Evolutionary conservation across 306 rosid species (phyloP).

Genomic region (Quercus variabilis): DNA sequence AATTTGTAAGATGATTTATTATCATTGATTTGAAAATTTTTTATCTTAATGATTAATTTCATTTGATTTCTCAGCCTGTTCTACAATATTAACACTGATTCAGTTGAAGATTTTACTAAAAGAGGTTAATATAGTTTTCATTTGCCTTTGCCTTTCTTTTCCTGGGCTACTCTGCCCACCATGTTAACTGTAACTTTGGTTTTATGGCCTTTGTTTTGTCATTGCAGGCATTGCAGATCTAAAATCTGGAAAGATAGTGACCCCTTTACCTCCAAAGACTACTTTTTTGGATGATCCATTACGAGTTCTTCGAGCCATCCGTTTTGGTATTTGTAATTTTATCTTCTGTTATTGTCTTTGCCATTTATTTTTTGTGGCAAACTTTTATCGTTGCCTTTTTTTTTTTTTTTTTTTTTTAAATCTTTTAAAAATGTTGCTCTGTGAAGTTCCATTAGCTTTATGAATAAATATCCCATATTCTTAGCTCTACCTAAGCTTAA

Average conservation of each 20-base stretch:
- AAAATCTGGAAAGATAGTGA: slow-evolving; percentile 79
- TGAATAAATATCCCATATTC: background rate
- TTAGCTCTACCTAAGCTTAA: background rate
- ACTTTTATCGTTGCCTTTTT: background rate
- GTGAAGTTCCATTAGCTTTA: background rate
- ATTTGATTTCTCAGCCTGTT: slow-evolving; percentile 55
- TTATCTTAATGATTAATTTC: background rate
- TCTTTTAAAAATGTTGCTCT: background rate
- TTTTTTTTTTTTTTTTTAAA: background rate
- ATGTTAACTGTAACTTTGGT: slow-evolving; percentile 2
- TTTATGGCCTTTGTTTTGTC: slow-evolving; percentile 11
- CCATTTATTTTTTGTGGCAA: background rate
- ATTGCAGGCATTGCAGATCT: slow-evolving; percentile 71
- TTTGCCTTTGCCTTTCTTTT: slow-evolving; percentile 16
- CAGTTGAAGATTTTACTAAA: slow-evolving; percentile 80
- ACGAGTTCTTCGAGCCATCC: slow-evolving; percentile 90
- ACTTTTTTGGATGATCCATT: slow-evolving; percentile 95
- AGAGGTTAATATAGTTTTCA: slow-evolving; percentile 53
- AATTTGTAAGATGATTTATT: slow-evolving; percentile 16
- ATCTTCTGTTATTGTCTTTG: background rate
- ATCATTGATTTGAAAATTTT: background rate
- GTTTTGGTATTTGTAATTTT: slow-evolving; percentile 55
- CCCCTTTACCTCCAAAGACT: slow-evolving; percentile 79
- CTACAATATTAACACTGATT: slow-evolving; percentile 75
- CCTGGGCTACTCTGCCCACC: slow-evolving; percentile 4